Evolutionary conservation across 352 stramenopile genomes (phyloP), one percentile per base, ranked within the genome.

Genomic region (Pythium aphanidermatum): DNA sequence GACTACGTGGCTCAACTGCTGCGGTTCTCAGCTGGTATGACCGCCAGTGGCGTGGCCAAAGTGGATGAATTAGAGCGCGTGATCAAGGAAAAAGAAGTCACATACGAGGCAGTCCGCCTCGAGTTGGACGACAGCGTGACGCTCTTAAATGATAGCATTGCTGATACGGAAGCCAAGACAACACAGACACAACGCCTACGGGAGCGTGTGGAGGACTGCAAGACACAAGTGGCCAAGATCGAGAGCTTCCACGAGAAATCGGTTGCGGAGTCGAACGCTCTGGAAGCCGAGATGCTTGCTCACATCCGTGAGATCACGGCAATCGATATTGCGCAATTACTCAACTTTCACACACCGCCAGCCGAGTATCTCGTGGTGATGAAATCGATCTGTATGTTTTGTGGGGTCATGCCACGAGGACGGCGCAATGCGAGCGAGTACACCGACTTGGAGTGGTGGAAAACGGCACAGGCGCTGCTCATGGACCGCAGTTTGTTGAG

Each of bases 401-500:
- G 70, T 25, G 74, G 73, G 0, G 69, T 73, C 0, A 29, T 84
- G 17, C 77, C 74, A 25, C 71, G 74, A 11, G 74, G 74, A 1
- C 63, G 72, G 0, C 57, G 61, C 2, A 72, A 78, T 19, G 71
- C 74, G 4, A 68, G 63, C 11, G 74, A 89, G 46, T 92, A 89
- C 51, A 84, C 70, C 2, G 74, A 79, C 44, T 44, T 74, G 13
- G 79, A 92, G 36, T 92, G 79, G 79, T 89, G 76, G 79, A 86
- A 87, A 39, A 78, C 76, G 0, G 69, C 70, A 11, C 80, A 92
- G 42, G 77, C 80, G 9, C 36, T 92, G 47, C 59, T 92, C 13
- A 92, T 92, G 77, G 77, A 92, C 49, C 70, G 80, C 19, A 73
- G 61, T 30, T 44, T 92, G 8, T 36, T 92, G 14, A 70, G 75